Evolutionary conservation across 2,329 filamentous ascomycete genomes (phyloP), one percentile per base, ranked within the genome.

Genomic region (Fusarium tupiense): DNA sequence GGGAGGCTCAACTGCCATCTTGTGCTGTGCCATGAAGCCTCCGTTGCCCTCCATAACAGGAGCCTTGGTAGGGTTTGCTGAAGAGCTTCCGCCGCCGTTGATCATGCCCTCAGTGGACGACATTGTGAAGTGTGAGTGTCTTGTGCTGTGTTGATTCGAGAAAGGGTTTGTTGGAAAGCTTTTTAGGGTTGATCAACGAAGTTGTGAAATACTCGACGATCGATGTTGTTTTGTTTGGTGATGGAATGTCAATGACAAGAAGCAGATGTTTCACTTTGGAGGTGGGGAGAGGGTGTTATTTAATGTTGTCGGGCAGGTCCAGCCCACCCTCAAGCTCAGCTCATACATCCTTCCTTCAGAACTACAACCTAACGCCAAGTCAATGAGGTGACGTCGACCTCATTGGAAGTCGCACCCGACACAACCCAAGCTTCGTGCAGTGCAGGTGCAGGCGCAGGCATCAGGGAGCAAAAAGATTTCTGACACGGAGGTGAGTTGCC

Each of bases 1-100:
- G 22, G 96, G 94, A 29, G 94, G 95, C 80, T 95, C 89, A 54
- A 98, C 95, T 8, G 86, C 83, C 84, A 95, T 92, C 77, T 90
- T 83, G 46, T 84, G 84, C 81, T 88, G 83, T 19, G 86, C 77
- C 53, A 85, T 84, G 81, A 90, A 88, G 70, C 87, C 87, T 53
- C 79, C 79, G 44, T 66, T 77, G 61, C 68, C 73, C 19, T 75
- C 72, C 20, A 24, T 29, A 22, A 24, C 73, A 69, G 58, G 79
- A 70, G 80, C 78, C 75, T 82, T 81, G 64, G 49, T 52, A 3
- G 77, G 75, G 61, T 80, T 80, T 63, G 78, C 77, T 65, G 78
- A 79, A 62, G 78, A 78, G 67, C 77, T 72, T 63, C 68, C 76
- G 61, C 76, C 79, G 63, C 77, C 79, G 68, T 80, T 81, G 65